A percentile compares a stretch with the other conserved stretches of the same genome.
These are phyloP conservation scores for Ceratobasidium sp. DNA, from an alignment of 1,284 basidiomycete species.

Conservation along the genomic window DNA sequence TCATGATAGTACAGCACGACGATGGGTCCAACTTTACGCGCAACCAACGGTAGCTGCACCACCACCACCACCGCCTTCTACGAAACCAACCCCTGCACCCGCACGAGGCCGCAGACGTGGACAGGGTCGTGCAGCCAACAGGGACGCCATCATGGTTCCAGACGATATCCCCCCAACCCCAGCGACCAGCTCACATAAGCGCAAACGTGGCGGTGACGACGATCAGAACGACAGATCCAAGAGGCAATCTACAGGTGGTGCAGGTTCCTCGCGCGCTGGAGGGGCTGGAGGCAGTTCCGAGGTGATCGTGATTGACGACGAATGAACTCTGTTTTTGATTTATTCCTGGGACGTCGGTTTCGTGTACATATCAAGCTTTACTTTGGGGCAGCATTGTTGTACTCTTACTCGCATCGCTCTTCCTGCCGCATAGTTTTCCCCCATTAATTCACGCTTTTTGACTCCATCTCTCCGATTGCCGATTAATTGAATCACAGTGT, in stretches of 20 bases:
- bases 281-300: conserved; percentile 43
- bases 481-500: conserved; percentile 46
- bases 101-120: conserved; percentile 33
- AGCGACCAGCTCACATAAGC: conserved; percentile 45
- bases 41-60: conserved; percentile 54
- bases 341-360: conserved; percentile 11
- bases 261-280: conserved; percentile 40
- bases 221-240: conserved; percentile 35
- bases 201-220: conserved; percentile 45
- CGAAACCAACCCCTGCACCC: conserved; percentile 35
- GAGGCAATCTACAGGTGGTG: conserved; percentile 41
- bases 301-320: conserved; percentile 55
- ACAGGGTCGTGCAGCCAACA: conserved; percentile 45
- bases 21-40: conserved; percentile 57
- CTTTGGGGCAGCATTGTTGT: conserved; percentile 24
- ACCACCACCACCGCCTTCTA: conserved; percentile 17
- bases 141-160: conserved; percentile 51
- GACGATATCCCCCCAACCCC: conserved; percentile 59
- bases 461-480: background rate
- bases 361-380: background rate
- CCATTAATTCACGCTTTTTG: conserved; percentile 14
- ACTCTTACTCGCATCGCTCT: background rate
- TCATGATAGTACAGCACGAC: conserved; percentile 6
- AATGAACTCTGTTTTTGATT: conserved; percentile 25
- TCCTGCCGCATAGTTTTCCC: background rate